Evolutionary conservation across 306 rosid species (phyloP), one percentile per base, ranked within the genome.

Genomic region (Styphnolobium japonicum): DNA sequence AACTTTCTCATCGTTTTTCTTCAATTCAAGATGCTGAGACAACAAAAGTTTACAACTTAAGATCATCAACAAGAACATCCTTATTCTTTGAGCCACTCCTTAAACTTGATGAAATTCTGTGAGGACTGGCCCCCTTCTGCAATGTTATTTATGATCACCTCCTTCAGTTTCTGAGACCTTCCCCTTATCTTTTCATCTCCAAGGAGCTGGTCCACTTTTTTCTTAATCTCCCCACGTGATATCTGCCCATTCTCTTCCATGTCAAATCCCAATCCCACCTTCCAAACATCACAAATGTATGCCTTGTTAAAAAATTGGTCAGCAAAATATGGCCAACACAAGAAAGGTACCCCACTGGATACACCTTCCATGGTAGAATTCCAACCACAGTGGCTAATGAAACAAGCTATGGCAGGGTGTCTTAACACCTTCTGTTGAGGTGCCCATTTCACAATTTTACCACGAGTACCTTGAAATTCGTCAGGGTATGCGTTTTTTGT

Each of bases 371-470:
- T 53, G 0, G 78, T 78, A 3, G 90, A 89, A 43, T 86, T 89
- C 92, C 90, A 89, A 27, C 90, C 90, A 48, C 89, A 89, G 4
- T 89, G 90, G 56, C 85, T 83, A 16, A 89, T 10, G 51, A 89
- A 89, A 23, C 88, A 89, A 49, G 89, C 80, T 14, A 81, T 67
- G 5, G 89, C 34, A 55, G 80, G 80, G 31, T 89, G 88, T n/a
- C 49, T 52, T 27, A 87, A 57, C 80, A 87, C 83, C 65, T 83
- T 87, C 10, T 34, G 73, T 3, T 87, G 90, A 0, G 93, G 80
- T 0, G 34, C 83, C 87, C 89, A 89, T 15, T 42, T 7, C 0
- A 89, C 82, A 31, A 86, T 74, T 55, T 77, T 69, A 2, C 84
- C 89, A 63, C 19, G 31, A 9, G 23, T 71, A 27, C 81, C 82